Evolutionary conservation across 768 basidiomycete genomes (phyloP).

Genomic region (Boletus reticulatus): DNA sequence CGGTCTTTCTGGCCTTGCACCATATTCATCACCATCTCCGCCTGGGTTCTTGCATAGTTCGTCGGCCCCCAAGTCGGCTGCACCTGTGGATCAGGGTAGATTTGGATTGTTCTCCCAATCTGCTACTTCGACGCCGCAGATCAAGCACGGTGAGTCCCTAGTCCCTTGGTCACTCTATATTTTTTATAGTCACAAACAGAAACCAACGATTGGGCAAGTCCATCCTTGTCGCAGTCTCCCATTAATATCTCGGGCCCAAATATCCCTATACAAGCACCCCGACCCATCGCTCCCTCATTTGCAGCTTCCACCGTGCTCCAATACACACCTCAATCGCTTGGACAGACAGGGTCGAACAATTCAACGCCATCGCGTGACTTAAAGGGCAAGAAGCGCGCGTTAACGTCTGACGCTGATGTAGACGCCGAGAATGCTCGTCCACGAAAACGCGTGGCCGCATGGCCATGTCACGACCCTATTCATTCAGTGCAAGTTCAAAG

Average conservation of each 20-base stretch:
- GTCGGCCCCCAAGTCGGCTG: constrained; percentile 23
- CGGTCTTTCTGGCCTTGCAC: constrained; percentile 30
- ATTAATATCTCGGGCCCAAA: constrained; percentile 13
- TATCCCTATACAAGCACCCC: constrained; percentile 30
- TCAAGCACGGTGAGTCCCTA: constrained; percentile 28
- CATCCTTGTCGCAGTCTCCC: constrained; percentile 18
- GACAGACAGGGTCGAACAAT: constrained; percentile 11
- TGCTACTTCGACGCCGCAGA: constrained; percentile 21
- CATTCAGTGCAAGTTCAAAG: constrained; percentile 41
- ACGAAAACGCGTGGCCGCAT: constrained; percentile 38
- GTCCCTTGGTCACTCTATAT: not conserved
- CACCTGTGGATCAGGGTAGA: constrained; percentile 15
- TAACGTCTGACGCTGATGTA: constrained; percentile 21
- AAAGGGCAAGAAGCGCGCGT: constrained; percentile 41
- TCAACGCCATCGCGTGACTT: constrained; percentile 29
- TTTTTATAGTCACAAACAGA: constrained; percentile 14
- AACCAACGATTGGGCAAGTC: constrained; percentile 23
- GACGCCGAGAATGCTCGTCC: constrained; percentile 29
- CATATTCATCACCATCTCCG: constrained; percentile 35
- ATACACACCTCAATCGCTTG: constrained; percentile 22
- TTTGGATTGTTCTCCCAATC: constrained; percentile 19
- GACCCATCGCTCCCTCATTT: constrained; percentile 26
- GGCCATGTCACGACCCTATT: constrained; percentile 47
- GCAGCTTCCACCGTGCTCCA: constrained; percentile 35
- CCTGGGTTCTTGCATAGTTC: constrained; percentile 34